A percentile compares a stretch with the other conserved stretches of the same genome.
phyloP scores from a whole-genome alignment of 2,329 filamentous ascomycete species.

The Microsporum audouinii region DNA sequence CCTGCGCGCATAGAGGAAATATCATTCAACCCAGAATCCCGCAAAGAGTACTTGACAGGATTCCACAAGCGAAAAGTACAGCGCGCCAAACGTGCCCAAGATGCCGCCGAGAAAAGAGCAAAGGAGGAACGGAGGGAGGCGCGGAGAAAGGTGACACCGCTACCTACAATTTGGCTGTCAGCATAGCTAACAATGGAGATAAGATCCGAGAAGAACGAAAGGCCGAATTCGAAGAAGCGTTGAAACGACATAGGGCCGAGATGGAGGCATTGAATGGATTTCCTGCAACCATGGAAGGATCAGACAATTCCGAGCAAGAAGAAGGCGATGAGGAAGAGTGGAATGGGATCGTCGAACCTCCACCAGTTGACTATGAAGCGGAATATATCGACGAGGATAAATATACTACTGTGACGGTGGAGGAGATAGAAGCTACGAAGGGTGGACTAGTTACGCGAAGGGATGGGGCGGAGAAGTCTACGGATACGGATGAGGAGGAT shows the following conservation, averaged over 20 bases:
- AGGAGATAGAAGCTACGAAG: constrained; percentile 69
- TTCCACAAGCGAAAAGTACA: constrained; percentile 94
- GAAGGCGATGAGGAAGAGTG: constrained; percentile 49
- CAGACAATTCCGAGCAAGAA: neutral
- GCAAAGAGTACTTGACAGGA: constrained; percentile 80
- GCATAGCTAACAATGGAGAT: constrained; percentile 4
- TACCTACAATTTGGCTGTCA: neutral
- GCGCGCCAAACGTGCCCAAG: constrained; percentile 72
- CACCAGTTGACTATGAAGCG: constrained; percentile 64
- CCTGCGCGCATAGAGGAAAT: constrained; percentile 56
- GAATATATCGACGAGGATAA: constrained; percentile 95
- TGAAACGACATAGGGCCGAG: constrained; percentile 61
- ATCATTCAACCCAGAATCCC: constrained; percentile 66
- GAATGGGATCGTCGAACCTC: constrained; percentile 48
- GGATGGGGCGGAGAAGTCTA: constrained; percentile 13
- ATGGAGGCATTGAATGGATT: constrained; percentile 50
- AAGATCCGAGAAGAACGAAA: constrained; percentile 77
- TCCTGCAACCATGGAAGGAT: neutral
- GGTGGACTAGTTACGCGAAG: constrained; percentile 52
- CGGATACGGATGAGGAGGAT: constrained; percentile 18
- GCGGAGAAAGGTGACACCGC: constrained; percentile 57
- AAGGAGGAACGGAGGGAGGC: constrained; percentile 63
- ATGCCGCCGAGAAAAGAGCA: constrained; percentile 63
- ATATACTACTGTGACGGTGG: constrained; percentile 89
- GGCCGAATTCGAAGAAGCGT: constrained; percentile 68